Conservation (phyloP, 2,329 filamentous ascomycete genomes). For the Penicillium sp. region DNA sequence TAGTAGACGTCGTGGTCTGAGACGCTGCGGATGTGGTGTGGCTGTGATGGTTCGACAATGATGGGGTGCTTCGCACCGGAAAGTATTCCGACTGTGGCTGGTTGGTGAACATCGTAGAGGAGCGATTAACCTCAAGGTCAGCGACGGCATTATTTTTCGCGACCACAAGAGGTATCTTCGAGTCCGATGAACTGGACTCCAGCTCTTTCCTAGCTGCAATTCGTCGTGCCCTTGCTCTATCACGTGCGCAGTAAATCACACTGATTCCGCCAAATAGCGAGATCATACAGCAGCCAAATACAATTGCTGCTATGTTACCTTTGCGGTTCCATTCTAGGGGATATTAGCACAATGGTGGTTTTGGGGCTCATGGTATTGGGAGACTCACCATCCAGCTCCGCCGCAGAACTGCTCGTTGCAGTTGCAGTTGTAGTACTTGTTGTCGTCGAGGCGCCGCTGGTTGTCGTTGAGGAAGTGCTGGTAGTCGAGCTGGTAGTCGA, state of each 20-base stretch:
- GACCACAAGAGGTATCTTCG: background rate
- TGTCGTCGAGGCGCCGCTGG: background rate
- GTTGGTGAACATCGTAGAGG: slow-evolving; percentile 7
- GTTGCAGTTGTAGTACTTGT: slow-evolving; percentile 5
- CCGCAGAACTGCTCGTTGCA: slow-evolving; percentile 3
- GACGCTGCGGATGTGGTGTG: background rate
- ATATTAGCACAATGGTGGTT: background rate
- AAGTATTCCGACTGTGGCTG: background rate
- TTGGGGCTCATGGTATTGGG: too few species aligned
- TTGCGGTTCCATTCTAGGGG: slow-evolving; percentile 4
- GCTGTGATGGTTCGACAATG: background rate
- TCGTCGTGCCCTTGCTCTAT: slow-evolving; percentile 8
- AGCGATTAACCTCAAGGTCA: slow-evolving; percentile 1
- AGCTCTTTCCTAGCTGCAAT: slow-evolving; percentile 7
- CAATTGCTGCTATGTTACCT: slow-evolving; percentile 12
- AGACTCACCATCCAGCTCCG: background rate
- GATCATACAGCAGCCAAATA: slow-evolving; percentile 7
- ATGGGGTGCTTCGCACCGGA: background rate
- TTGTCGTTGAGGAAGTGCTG: background rate
- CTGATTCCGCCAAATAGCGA: slow-evolving; percentile 7
- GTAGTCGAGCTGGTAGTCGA: slow-evolving; percentile 3
- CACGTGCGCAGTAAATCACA: slow-evolving; percentile 1
- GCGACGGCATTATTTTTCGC: background rate
- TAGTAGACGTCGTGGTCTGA: background rate
- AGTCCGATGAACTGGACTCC: background rate